These are phyloP conservation scores for Pythium monospermum DNA, from an alignment of 352 stramenopile species.

Conservation along the genomic window DNA sequence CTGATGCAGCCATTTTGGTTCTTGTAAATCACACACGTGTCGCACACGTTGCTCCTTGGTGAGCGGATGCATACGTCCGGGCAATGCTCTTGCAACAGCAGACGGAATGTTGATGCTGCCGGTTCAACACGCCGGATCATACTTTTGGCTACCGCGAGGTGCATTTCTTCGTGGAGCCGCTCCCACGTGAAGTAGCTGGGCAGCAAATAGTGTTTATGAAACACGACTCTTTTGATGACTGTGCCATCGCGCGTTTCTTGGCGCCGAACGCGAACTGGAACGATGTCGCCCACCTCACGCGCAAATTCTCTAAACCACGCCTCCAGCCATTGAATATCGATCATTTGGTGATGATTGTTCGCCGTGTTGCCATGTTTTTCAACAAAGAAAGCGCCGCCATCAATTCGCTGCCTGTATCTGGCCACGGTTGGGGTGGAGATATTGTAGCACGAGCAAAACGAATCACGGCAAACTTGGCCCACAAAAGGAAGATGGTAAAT, in stretches of 20 bases:
- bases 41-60: not conserved
- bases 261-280: not conserved
- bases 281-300: not conserved
- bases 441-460: slow-evolving; percentile 6
- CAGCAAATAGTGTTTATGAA: not conserved
- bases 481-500: slow-evolving; percentile 5
- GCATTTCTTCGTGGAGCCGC: not conserved
- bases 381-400: not conserved
- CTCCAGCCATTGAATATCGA: not conserved
- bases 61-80: not conserved
- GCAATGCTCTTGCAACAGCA: not conserved
- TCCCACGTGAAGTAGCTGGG: slow-evolving; percentile 3
- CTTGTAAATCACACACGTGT: not conserved
- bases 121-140: not conserved
- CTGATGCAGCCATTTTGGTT: not conserved
- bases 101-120: not conserved
- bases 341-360: not conserved
- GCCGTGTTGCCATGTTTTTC: not conserved
- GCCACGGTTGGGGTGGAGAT: not conserved
- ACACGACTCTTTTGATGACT: not conserved
- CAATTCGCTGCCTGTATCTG: not conserved
- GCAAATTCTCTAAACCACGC: not conserved
- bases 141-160: not conserved
- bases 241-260: not conserved
- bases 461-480: not conserved